Evolutionary conservation across 2,329 filamentous ascomycete genomes (phyloP).

Genomic region (Aureobasidium sp.): DNA sequence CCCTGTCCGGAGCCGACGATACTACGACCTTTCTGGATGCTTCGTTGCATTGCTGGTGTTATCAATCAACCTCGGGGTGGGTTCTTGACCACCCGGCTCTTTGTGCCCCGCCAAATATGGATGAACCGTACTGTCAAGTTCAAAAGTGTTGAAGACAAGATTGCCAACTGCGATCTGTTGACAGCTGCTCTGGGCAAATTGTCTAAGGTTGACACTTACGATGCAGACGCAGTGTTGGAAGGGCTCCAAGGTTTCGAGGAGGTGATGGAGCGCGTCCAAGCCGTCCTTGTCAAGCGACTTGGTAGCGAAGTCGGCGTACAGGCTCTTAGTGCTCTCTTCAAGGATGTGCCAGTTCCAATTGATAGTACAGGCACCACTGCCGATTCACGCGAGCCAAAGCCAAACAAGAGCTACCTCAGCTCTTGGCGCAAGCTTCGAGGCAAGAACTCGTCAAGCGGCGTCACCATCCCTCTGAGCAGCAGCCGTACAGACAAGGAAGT

Average conservation of each 20-base stretch:
- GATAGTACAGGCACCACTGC: constrained; percentile 29
- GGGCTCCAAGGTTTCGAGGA: constrained; percentile 93
- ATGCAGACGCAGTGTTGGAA: constrained; percentile 91
- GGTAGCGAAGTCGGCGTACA: constrained; percentile 94
- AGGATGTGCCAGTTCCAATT: constrained; percentile 56
- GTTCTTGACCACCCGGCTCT: constrained; percentile 91
- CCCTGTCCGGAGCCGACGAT: constrained; percentile 91
- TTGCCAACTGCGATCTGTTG: constrained; percentile 89
- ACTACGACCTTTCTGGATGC: constrained; percentile 97
- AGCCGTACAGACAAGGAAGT: constrained; percentile 59
- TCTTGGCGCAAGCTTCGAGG: constrained; percentile 92
- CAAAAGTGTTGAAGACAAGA: constrained; percentile 92
- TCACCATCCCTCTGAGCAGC: constrained; percentile 13
- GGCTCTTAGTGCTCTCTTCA: constrained; percentile 77
- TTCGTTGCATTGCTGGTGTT: constrained; percentile 94
- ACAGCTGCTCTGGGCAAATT: constrained; percentile 83
- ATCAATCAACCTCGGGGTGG: constrained; percentile 92
- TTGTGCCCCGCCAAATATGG: constrained; percentile 95
- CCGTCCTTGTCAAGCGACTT: constrained; percentile 80
- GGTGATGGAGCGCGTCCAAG: constrained; percentile 88
- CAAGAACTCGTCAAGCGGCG: constrained; percentile 73
- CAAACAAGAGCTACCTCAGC: constrained; percentile 79
- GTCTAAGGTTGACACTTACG: constrained; percentile 83
- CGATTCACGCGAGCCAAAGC: constrained; percentile 45
- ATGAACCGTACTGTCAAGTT: constrained; percentile 93